Base-by-base conservation (phyloP, 257 asterid species). In the Osmanthus fragrans region DNA sequence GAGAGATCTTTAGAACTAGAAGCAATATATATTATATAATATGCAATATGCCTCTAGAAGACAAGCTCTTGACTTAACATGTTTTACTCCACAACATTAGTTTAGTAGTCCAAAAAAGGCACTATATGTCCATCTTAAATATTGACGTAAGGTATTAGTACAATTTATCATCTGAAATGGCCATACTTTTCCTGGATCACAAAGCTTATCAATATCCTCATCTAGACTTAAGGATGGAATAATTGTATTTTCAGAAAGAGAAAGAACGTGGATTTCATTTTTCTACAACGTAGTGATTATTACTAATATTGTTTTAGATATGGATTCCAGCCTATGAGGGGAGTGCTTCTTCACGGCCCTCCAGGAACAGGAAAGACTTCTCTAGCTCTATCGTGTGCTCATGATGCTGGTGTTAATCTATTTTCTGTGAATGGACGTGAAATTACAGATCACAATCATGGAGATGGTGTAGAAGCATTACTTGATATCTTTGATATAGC, bases 301-400 rank as follows among this genome's bases (percentile, higher is more conserved):
- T 79, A 69, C 30, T 80, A 60, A 83, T 72, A 73, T 47, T 77
- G 77, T 82, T 85, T 80, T 80, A 94, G 97, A 74, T 86, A 87
- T 87, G 98, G 99, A 51, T 86, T 96, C 77, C 96, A 94, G 27
- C 97, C 99, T 80, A 90, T 93, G 81, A 95, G 92, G 84, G 97
- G 99, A 71, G 97, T 96, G 80, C 97, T 96, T 79, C 94, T 96
- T 82, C 96, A 96, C 81, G 99, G 99, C 11, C 98, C 99, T 79
- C 92, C 98, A 19, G 99, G 99, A 79, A 96, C 99, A 18, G 99
- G 99, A 66, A 96, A 96, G 87, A 96, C 97, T 82, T 87, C 94
- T 78, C 83, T 96, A 87, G 97, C 95, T 82, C 88, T 75, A 56
- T 76, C 83, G 30, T 92, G 98, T 82, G 91, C 90, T 75, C 93